Conservation (phyloP, 2,329 filamentous ascomycete genomes). For the Didymella keratinophila region DNA sequence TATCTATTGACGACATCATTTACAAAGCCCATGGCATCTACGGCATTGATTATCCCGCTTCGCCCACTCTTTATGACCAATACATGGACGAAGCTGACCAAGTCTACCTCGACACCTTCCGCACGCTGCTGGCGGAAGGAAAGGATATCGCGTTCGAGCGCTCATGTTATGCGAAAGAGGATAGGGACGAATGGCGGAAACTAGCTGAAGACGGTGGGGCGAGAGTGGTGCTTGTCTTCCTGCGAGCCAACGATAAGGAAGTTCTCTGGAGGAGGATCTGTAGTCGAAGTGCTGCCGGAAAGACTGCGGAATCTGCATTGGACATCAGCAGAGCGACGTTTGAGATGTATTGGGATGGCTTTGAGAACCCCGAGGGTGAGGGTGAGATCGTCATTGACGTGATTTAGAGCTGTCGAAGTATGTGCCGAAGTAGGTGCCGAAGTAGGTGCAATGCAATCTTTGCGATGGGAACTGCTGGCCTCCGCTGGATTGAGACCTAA, state of each 20-base stretch:
- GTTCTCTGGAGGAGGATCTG: constrained; percentile 19
- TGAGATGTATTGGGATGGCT: constrained; percentile 21
- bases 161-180: constrained; percentile 24
- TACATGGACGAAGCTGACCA: constrained; percentile 17
- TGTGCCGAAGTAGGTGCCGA: too few species aligned
- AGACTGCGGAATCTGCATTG: constrained; percentile 21
- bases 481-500: background rate
- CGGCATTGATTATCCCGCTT: constrained; percentile 22
- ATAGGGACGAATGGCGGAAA: constrained; percentile 15
- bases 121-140: background rate
- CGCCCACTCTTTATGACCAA: constrained; percentile 6
- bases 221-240: constrained; percentile 21
- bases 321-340: constrained; percentile 21
- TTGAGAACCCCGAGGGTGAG: constrained; percentile 22
- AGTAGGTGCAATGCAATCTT: too few species aligned
- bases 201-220: constrained; percentile 14
- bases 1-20: constrained; percentile 23
- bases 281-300: constrained; percentile 5
- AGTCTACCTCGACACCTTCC: constrained; percentile 11
- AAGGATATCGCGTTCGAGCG: constrained; percentile 22
- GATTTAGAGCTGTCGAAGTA: background rate
- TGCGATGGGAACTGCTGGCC: background rate
- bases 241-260: constrained; percentile 19
- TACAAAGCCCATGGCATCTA: constrained; percentile 18
- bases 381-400: constrained; percentile 18